Base-by-base conservation (phyloP, 1,284 basidiomycete genomes). In the Lentinula novae-zelandiae region DNA sequence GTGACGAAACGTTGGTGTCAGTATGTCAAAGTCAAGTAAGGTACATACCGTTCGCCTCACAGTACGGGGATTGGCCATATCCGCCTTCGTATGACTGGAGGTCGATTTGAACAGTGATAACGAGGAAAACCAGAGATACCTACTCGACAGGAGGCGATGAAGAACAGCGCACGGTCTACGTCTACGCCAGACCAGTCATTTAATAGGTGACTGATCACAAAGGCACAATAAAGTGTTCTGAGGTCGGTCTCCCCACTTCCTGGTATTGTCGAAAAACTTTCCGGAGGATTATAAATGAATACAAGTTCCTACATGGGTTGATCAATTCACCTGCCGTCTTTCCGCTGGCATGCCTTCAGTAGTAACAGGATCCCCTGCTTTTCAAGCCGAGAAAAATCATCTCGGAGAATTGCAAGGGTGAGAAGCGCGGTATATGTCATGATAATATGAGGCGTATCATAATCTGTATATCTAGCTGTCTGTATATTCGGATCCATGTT, bases 401-500 rank as follows among this genome's bases (percentile, higher is more conserved):
- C 93, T n/a, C 89, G 81, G 6, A 97, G 80, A 62, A 96, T 88
- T 0, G 90, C 85, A 3, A 97, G 85, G 0, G 84, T 82, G 1
- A 95, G 75, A 2, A 97, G 71, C 0, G 94, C 92, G 0, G 93
- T 93, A 69, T 97, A 97, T 7, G 95, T 95, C 82, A 94, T 92
- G 61, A 96, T 93, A n/a, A 96, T 77, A 71, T 96, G 91, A 0
- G 92, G 89, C 4, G 83, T 80, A 63, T 92, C 84, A 65, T 55
- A 58, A 49, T 55, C 55, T 59, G 40, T 22, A 42, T 66, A 63
- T 20, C 12, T 54, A 13, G 54, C 33, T 34, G 54, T 12, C 54
- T 56, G 56, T 27, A 60, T 61, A 51, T 17, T 50, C 20, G 61
- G n/a, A 22, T 51, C 20, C 36, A 36, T 49, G 22, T 20, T 38